Conservation (phyloP, 176 grass and related monocot genomes). For the Pontederia crassipes region DNA sequence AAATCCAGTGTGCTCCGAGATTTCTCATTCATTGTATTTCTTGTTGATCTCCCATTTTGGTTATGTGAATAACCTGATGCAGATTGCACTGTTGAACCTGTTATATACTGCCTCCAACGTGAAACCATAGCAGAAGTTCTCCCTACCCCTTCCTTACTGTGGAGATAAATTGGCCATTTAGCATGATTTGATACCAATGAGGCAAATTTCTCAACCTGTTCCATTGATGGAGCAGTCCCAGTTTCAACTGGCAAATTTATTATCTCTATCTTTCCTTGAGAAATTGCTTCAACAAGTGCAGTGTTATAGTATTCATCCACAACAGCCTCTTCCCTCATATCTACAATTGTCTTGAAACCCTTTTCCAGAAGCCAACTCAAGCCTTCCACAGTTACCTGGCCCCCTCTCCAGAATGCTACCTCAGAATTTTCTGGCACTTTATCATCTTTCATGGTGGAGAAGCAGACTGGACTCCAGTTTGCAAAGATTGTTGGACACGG, state of each 20-base stretch:
- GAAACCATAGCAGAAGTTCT: conserved; percentile 96
- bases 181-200: conserved; percentile 50
- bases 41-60: conserved; percentile 40
- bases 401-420: conserved; percentile 92
- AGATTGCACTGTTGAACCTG: conserved; percentile 44
- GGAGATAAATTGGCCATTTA: conserved; percentile 76
- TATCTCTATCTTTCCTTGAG: conserved; percentile 63
- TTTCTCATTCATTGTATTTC: conserved; percentile 28
- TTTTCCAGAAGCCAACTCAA: conserved; percentile 57
- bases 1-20: conserved; percentile 1
- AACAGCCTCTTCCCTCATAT: conserved; percentile 59
- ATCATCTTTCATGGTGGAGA: conserved; percentile 37
- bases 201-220: conserved; percentile 75
- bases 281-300: conserved; percentile 53
- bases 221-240: conserved; percentile 57
- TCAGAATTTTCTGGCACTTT: conserved; percentile 47
- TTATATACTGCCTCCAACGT: conserved; percentile 78
- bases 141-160: conserved; percentile 77
- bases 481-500: conserved; percentile 88
- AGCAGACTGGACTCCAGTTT: conserved; percentile 76
- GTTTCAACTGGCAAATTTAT: conserved; percentile 79
- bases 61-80: conserved; percentile 22
- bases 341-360: conserved; percentile 86
- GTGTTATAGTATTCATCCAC: conserved; percentile 65
- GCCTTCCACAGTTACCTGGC: conserved; percentile 78